A percentile compares a stretch with the other conserved stretches of the same genome.
phyloP scores from a whole-genome alignment of 345 rosid species.

The Adansonia digitata region DNA sequence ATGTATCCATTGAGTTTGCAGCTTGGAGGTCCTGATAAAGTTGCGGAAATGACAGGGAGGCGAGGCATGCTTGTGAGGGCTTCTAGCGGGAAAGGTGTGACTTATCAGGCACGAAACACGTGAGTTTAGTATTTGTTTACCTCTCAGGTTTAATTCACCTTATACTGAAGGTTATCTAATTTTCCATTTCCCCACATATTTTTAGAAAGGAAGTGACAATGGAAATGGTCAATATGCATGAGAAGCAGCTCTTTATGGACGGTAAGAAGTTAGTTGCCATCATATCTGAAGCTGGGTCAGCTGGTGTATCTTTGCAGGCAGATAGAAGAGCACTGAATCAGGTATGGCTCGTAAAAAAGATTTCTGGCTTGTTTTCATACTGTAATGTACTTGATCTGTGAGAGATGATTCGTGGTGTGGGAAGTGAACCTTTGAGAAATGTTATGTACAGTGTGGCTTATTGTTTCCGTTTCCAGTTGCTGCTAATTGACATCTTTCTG shows the following conservation, averaged over 20 bases:
- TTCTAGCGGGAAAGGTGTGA: slow-evolving; percentile 90
- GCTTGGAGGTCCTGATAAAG: slow-evolving; percentile 99
- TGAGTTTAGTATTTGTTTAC: slow-evolving; percentile 31
- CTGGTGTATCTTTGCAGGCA: slow-evolving; percentile 97
- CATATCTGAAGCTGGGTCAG: slow-evolving; percentile 99
- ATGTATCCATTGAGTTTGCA: slow-evolving; percentile 28
- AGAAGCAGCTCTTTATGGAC: slow-evolving; percentile 97
- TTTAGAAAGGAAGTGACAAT: slow-evolving; percentile 85
- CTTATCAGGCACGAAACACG: slow-evolving; percentile 96
- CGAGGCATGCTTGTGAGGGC: slow-evolving; percentile 99
- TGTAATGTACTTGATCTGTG: background rate
- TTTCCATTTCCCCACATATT: slow-evolving; percentile 18
- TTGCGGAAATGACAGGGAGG: slow-evolving; percentile 98
- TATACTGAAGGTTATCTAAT: slow-evolving; percentile 18
- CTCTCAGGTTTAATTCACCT: background rate
- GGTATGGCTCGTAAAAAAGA: slow-evolving; percentile 32
- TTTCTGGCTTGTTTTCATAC: background rate
- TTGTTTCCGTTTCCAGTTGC: background rate
- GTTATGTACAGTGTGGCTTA: background rate
- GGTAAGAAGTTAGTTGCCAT: slow-evolving; percentile 90
- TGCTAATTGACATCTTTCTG: slow-evolving; percentile 6
- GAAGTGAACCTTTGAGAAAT: background rate
- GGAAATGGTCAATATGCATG: slow-evolving; percentile 99
- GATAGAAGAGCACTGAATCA: slow-evolving; percentile 94
- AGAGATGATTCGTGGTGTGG: background rate